These are phyloP conservation scores for Candida glucosophila DNA, from an alignment of 1,139 yeast species.

Conservation along the genomic window DNA sequence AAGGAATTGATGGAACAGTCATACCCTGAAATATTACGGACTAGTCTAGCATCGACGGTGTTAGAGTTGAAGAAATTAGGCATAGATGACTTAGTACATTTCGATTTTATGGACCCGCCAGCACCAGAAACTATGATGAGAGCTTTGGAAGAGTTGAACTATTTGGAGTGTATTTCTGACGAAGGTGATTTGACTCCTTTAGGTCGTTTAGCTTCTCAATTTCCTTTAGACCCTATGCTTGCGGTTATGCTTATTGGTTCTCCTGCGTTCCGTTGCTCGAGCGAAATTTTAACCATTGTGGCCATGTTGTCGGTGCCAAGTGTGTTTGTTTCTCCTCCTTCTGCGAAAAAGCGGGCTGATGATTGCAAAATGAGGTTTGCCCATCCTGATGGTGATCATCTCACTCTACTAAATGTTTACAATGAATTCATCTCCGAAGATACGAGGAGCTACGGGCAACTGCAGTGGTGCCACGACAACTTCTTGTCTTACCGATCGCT, in stretches of 20 bases:
- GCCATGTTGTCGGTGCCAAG: constrained; percentile 89
- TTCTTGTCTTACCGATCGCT: constrained; percentile 78
- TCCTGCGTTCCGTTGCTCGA: constrained; percentile 77
- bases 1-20: constrained; percentile 91
- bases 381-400: constrained; percentile 92
- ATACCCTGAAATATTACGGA: constrained; percentile 89
- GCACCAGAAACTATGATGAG: constrained; percentile 99
- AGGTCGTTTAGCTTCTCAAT: constrained; percentile 84
- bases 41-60: constrained; percentile 87
- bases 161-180: constrained; percentile 81
- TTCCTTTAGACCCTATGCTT: constrained; percentile 92
- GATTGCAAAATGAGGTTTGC: constrained; percentile 84
- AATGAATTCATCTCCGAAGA: constrained; percentile 75
- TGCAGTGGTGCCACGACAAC: constrained; percentile 89
- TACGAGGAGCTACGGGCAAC: constrained; percentile 49
- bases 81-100: constrained; percentile 91
- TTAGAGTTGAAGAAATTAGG: constrained; percentile 89
- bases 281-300: constrained; percentile 81
- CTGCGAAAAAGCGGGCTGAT: constrained; percentile 85
- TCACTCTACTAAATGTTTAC: constrained; percentile 81
- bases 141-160: constrained; percentile 91
- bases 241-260: constrained; percentile 90
- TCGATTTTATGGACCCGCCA: constrained; percentile 99
- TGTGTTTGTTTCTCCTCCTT: constrained; percentile 89
- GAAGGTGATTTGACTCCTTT: constrained; percentile 84